A percentile compares a stretch with the other conserved stretches of the same genome.
These are phyloP conservation scores for Rhodotorula sp. DNA, from an alignment of 1,284 basidiomycete genomes.

Conservation along the genomic window DNA sequence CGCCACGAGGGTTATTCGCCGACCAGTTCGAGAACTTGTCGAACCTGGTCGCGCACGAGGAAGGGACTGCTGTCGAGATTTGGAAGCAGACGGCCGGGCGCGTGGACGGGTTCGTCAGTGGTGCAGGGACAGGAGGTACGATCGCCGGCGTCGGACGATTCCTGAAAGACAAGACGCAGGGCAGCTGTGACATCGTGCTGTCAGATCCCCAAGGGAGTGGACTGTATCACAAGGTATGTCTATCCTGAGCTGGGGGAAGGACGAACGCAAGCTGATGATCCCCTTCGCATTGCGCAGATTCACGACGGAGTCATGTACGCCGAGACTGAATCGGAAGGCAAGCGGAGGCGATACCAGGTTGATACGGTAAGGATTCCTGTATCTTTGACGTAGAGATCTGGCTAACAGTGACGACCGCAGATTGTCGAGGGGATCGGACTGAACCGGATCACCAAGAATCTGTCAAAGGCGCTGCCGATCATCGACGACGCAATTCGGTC, in stretches of 20 bases:
- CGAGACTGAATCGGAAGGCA: slow-evolving; percentile 86
- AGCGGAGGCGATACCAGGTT: slow-evolving; percentile 84
- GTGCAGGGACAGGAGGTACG: slow-evolving; percentile 92
- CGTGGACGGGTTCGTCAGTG: slow-evolving; percentile 86
- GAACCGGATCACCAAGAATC: slow-evolving; percentile 78
- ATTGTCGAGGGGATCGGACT: slow-evolving; percentile 70
- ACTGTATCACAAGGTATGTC: slow-evolving; percentile 81
- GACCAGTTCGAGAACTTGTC: slow-evolving; percentile 88
- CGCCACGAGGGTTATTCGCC: slow-evolving; percentile 62
- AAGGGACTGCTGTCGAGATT: slow-evolving; percentile 91
- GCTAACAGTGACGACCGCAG: slow-evolving; percentile 8
- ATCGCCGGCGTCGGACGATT: slow-evolving; percentile 80
- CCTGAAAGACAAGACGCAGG: slow-evolving; percentile 64
- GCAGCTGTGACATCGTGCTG: slow-evolving; percentile 66
- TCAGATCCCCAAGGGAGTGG: slow-evolving; percentile 94
- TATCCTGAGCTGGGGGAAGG: too few species aligned
- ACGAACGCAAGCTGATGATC: slow-evolving; percentile 8
- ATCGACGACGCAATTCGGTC: slow-evolving; percentile 86
- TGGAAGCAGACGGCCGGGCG: slow-evolving; percentile 85
- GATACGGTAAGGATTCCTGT: slow-evolving; percentile 62
- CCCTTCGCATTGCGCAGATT: slow-evolving; percentile 55
- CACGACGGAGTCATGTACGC: slow-evolving; percentile 94
- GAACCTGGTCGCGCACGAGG: slow-evolving; percentile 85
- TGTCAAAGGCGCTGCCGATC: slow-evolving; percentile 72
- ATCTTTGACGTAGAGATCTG: not conserved